phyloP scores from a whole-genome alignment of 176 grass and related monocot genomes.

The Coix lacrymajobi region DNA sequence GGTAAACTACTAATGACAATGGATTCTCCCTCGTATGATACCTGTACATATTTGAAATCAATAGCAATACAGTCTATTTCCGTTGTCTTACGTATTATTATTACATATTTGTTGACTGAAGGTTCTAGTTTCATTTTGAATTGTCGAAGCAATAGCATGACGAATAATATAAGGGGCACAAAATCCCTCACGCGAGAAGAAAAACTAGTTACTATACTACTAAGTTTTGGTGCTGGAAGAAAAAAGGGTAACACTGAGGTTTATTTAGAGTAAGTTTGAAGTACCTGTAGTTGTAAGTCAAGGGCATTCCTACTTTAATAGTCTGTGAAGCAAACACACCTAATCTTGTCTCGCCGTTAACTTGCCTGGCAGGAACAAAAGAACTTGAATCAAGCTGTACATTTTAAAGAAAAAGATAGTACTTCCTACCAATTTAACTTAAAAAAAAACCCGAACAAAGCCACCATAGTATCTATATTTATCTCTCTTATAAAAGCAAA shows the following conservation, averaged over 20 bases:
- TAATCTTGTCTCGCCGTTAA: constrained; percentile 55
- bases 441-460: not conserved
- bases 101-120: not conserved
- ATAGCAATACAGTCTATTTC: not conserved
- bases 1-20: not conserved
- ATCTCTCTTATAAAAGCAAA: no score
- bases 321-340: constrained; percentile 62
- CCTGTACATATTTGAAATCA: not conserved
- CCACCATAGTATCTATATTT: no score
- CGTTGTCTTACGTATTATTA: not conserved
- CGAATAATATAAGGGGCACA: not conserved
- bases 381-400: not conserved
- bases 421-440: not conserved
- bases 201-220: not conserved
- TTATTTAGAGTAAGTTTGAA: constrained; percentile 18
- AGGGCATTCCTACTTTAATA: constrained; percentile 51
- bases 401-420: not conserved
- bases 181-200: not conserved
- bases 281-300: constrained; percentile 86
- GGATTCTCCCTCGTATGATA: not conserved
- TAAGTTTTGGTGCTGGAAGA: not conserved
- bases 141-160: not conserved
- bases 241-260: not conserved
- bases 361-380: constrained; percentile 47
- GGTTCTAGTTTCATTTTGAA: not conserved